phyloP scores from a whole-genome alignment of 805 yeast genomes.

The Yarrowia deformans region DNA sequence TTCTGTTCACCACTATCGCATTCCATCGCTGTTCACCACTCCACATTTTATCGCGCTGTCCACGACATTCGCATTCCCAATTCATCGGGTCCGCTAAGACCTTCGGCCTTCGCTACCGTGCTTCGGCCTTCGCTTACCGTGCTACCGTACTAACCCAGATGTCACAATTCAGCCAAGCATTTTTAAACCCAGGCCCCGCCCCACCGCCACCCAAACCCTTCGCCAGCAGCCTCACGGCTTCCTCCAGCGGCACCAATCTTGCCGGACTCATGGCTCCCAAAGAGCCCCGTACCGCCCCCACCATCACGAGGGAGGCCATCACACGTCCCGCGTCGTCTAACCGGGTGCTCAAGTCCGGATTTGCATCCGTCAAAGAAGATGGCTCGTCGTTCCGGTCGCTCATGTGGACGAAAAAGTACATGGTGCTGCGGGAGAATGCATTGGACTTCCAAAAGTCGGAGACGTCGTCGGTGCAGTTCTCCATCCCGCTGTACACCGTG shows the following conservation, averaged over 20 bases:
- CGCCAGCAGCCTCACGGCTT: background rate
- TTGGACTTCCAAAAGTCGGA: constrained; percentile 69
- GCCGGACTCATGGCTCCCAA: background rate
- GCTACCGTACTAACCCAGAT: constrained; percentile 2
- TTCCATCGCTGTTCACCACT: too few species aligned
- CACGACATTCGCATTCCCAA: too few species aligned
- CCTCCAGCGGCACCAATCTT: constrained; percentile 7
- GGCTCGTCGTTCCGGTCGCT: constrained; percentile 74
- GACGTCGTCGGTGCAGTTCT: constrained; percentile 48
- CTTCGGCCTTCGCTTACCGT: too few species aligned
- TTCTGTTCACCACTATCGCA: too few species aligned
- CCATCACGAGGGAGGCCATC: constrained; percentile 19
- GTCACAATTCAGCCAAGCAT: constrained; percentile 35
- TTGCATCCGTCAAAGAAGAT: constrained; percentile 93
- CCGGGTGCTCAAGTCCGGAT: constrained; percentile 61
- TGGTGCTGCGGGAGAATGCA: constrained; percentile 77
- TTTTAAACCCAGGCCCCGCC: constrained; percentile 38
- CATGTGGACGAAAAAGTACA: constrained; percentile 89
- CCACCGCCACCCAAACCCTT: constrained; percentile 32
- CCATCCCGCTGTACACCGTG: constrained; percentile 65
- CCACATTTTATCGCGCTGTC: too few species aligned
- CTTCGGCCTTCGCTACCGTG: too few species aligned
- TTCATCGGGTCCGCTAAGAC: too few species aligned
- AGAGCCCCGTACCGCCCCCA: background rate
- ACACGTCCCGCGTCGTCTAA: constrained; percentile 29